Conservation (phyloP, 163 green algal species). For the Coccomyxa subellipsoidea region DNA sequence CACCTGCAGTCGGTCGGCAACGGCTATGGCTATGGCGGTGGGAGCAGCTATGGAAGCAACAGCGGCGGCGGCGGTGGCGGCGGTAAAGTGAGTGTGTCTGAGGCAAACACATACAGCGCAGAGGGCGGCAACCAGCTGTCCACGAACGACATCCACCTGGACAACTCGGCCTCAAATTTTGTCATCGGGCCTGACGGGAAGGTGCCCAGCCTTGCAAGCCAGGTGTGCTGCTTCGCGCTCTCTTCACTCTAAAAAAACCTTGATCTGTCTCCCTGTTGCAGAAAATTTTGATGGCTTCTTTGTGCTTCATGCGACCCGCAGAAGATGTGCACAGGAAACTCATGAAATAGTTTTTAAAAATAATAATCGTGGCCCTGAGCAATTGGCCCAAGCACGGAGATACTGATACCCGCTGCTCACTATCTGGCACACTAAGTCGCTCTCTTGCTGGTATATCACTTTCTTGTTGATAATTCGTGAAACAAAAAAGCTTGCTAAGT, state of each 20-base stretch:
- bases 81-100: neutral
- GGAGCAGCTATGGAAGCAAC: neutral
- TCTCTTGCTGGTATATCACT: too few relatives aligned
- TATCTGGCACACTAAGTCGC: too few relatives aligned
- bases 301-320: too few relatives aligned
- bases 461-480: too few relatives aligned
- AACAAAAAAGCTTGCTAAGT: neutral
- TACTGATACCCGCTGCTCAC: too few relatives aligned
- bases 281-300: too few relatives aligned
- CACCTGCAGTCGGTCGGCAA: neutral
- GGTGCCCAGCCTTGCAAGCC: neutral
- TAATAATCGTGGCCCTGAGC: too few relatives aligned
- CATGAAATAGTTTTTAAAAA: too few relatives aligned
- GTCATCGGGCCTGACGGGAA: neutral
- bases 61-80: neutral
- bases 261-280: too few relatives aligned
- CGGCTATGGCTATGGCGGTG: neutral
- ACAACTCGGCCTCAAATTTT: neutral
- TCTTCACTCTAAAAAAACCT: neutral
- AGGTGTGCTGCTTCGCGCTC: neutral
- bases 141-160: neutral
- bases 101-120: neutral
- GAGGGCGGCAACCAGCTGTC: neutral
- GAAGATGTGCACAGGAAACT: too few relatives aligned
- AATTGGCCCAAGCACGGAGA: too few relatives aligned